These are phyloP conservation scores for Pseudogymnoascus sp. DNA, from an alignment of 2,329 filamentous ascomycete species.

Conservation along the genomic window DNA sequence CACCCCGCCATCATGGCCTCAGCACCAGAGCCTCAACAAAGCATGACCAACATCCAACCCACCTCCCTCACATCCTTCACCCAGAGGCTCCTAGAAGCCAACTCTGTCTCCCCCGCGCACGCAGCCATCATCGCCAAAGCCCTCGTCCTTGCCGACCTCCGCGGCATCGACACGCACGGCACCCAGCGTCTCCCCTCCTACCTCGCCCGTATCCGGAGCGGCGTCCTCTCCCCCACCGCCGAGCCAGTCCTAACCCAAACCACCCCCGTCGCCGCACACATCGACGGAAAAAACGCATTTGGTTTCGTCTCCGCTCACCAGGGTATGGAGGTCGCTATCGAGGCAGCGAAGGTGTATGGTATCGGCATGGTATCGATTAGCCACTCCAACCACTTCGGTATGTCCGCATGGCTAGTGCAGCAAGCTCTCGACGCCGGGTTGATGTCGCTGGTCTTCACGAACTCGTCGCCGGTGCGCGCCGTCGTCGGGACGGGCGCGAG, in stretches of 20 bases:
- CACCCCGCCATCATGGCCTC: conserved; percentile 1
- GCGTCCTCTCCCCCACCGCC: conserved; percentile 57
- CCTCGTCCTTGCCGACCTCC: conserved; percentile 67
- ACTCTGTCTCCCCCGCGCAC: conserved; percentile 53
- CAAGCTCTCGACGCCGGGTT: conserved; percentile 66
- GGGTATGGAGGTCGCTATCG: conserved; percentile 62
- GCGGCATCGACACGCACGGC: conserved; percentile 74
- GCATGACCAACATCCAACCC: neutral
- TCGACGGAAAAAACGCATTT: conserved; percentile 65
- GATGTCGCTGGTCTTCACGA: conserved; percentile 45
- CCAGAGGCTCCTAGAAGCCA: conserved; percentile 49
- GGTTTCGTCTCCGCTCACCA: conserved; percentile 64
- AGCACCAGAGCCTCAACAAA: neutral
- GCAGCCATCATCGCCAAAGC: conserved; percentile 59
- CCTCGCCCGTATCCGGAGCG: conserved; percentile 63
- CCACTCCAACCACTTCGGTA: conserved; percentile 77
- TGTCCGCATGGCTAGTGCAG: conserved; percentile 75
- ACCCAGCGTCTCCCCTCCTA: conserved; percentile 74
- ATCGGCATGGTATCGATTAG: conserved; percentile 72
- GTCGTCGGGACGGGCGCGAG: conserved; percentile 23
- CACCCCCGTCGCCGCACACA: conserved; percentile 65
- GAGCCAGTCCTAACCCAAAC: conserved; percentile 51
- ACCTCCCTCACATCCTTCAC: conserved; percentile 35
- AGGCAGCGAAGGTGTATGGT: conserved; percentile 57
- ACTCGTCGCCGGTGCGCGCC: conserved; percentile 27